Conservation (phyloP, 345 rosid genomes). For the Pistacia integerrima region DNA sequence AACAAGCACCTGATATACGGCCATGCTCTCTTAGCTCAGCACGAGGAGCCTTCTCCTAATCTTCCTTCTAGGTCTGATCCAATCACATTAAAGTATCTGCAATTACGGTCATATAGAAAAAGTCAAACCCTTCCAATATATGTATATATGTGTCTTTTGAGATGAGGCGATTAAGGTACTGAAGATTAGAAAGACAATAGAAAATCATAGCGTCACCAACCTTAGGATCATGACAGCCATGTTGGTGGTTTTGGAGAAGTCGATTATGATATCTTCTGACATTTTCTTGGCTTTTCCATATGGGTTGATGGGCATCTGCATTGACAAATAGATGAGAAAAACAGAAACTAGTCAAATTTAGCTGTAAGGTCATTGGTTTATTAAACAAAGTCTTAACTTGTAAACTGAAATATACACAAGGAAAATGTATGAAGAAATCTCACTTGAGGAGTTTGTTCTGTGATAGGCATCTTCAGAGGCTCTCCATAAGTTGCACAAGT, state of each 20-base stretch:
- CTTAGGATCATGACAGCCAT: slow-evolving; percentile 73
- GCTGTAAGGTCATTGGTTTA: no score
- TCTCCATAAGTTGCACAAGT: slow-evolving; percentile 79
- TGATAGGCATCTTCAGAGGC: slow-evolving; percentile 65
- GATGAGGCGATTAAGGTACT: no score
- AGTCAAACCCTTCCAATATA: neutral
- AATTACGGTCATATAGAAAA: neutral
- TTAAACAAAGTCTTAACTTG: no score
- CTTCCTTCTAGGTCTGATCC: slow-evolving; percentile 70
- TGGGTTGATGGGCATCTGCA: slow-evolving; percentile 55
- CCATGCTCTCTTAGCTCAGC: slow-evolving; percentile 62
- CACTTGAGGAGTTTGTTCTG: slow-evolving; percentile 56
- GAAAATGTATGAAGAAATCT: neutral
- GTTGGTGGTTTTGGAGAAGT: slow-evolving; percentile 57
- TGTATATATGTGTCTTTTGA: no score
- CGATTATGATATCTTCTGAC: slow-evolving; percentile 71
- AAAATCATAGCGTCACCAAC: slow-evolving; percentile 27
- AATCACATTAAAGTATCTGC: slow-evolving; percentile 69
- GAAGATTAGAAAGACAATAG: neutral
- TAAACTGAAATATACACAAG: no score
- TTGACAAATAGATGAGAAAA: no score
- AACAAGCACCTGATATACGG: slow-evolving; percentile 64
- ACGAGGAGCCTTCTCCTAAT: slow-evolving; percentile 66
- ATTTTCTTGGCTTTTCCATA: slow-evolving; percentile 76
- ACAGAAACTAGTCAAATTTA: no score